phyloP scores from a whole-genome alignment of 2,329 filamentous ascomycete species.

The Arthrobotrys conoides region DNA sequence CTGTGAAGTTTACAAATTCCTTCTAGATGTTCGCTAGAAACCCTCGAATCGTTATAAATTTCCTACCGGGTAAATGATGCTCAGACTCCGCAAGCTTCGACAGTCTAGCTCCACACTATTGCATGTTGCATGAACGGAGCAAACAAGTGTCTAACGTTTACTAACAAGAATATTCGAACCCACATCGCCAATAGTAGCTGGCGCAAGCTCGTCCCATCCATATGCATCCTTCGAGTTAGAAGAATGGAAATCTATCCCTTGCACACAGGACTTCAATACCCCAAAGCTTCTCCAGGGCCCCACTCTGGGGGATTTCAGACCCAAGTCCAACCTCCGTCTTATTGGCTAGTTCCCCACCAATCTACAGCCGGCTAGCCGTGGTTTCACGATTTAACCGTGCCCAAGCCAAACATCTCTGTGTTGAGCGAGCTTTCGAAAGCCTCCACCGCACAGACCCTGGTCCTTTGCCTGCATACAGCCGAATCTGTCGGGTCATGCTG shows the following conservation, averaged over 20 bases:
- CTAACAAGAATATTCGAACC: conserved; percentile 21
- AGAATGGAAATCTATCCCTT: conserved; percentile 1
- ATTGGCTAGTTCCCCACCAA: conserved; percentile 44
- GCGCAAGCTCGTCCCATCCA: too few species aligned
- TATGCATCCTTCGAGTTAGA: conserved; percentile 9
- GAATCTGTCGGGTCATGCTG: conserved; percentile 51
- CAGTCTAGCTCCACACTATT: not conserved
- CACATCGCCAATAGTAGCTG: conserved; percentile 9
- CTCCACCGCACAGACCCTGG: conserved; percentile 46
- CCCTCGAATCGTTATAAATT: conserved; percentile 17
- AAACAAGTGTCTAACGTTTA: conserved; percentile 10
- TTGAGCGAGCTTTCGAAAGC: conserved; percentile 22
- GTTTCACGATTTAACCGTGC: conserved; percentile 60
- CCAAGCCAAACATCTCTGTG: conserved; percentile 37
- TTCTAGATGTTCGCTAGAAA: conserved; percentile 37
- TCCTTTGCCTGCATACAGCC: conserved; percentile 52
- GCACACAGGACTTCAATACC: conserved; percentile 16
- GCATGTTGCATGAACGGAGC: not conserved
- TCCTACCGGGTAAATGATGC: conserved; percentile 25
- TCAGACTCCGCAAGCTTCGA: not conserved
- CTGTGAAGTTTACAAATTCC: not conserved
- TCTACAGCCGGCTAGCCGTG: conserved; percentile 48
- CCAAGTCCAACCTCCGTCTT: conserved; percentile 1
- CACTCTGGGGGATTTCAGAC: conserved; percentile 42
- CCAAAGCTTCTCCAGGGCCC: conserved; percentile 40